Percentiles rank a stretch among this genome's conserved stretches.
These are phyloP conservation scores for Geum urbanum DNA, from an alignment of 306 rosid genomes.

Conservation along the genomic window DNA sequence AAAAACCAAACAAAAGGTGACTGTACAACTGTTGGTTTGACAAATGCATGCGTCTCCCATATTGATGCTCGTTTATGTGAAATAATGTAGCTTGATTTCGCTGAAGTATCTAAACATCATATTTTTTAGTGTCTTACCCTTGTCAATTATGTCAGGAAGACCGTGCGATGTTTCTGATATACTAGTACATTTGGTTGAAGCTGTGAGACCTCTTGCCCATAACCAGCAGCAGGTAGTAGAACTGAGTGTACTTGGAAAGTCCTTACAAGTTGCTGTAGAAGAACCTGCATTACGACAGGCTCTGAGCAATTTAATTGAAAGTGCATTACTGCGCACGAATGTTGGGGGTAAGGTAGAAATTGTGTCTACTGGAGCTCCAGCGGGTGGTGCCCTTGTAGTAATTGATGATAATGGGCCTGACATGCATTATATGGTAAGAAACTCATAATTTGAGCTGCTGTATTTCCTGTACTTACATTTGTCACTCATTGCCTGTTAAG, in stretches of 20 bases:
- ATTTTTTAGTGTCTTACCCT: slow-evolving; percentile 38
- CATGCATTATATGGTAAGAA: slow-evolving; percentile 91
- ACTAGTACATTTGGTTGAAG: slow-evolving; percentile 75
- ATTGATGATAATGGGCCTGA: slow-evolving; percentile 97
- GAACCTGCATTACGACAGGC: slow-evolving; percentile 95
- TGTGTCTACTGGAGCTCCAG: slow-evolving; percentile 74
- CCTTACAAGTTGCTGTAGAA: slow-evolving; percentile 71
- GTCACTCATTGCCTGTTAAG: neutral
- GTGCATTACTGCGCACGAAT: slow-evolving; percentile 76
- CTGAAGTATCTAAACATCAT: neutral
- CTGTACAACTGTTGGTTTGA: neutral
- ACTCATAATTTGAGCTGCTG: slow-evolving; percentile 17
- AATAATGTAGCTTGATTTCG: neutral
- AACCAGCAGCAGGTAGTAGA: slow-evolving; percentile 56
- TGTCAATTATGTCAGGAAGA: slow-evolving; percentile 82
- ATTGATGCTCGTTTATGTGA: neutral
- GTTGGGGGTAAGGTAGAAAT: slow-evolving; percentile 87
- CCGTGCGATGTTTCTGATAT: slow-evolving; percentile 83
- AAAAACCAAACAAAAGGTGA: neutral
- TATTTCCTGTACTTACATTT: neutral
- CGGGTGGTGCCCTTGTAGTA: slow-evolving; percentile 81
- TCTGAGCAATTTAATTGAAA: slow-evolving; percentile 85
- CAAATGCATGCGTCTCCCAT: neutral
- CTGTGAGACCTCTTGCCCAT: slow-evolving; percentile 70
- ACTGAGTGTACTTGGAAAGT: slow-evolving; percentile 52